phyloP scores from a whole-genome alignment of 768 basidiomycete genomes.

The Rhizopogon roseolus region DNA sequence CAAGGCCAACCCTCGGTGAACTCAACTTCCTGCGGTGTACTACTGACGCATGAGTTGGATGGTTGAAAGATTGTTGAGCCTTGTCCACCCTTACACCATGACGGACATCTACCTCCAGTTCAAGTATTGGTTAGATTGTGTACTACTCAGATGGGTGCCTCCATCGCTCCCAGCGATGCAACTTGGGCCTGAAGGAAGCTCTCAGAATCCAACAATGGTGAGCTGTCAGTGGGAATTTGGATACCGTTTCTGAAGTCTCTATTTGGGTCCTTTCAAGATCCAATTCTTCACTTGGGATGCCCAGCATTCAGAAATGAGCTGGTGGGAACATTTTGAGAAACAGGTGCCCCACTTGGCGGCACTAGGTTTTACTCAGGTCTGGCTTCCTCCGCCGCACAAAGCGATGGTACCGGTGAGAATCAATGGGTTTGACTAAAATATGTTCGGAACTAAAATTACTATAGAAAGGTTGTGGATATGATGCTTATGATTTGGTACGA shows the following conservation, averaged over 20 bases:
- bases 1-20: no score
- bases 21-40: no score
- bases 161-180: constrained; percentile 58
- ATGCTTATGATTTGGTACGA: constrained; percentile 79
- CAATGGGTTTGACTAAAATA: constrained; percentile 2
- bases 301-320: constrained; percentile 51
- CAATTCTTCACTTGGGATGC: constrained; percentile 88
- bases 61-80: not conserved
- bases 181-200: constrained; percentile 43
- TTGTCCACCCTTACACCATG: not conserved
- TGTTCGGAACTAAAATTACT: constrained; percentile 2
- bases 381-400: constrained; percentile 84
- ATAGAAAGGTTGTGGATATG: constrained; percentile 74
- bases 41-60: no score
- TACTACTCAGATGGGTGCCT: constrained; percentile 13
- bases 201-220: constrained; percentile 68
- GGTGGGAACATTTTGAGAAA: constrained; percentile 75
- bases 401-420: constrained; percentile 52
- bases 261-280: constrained; percentile 33
- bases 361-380: constrained; percentile 75
- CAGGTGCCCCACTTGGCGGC: constrained; percentile 60
- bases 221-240: constrained; percentile 8
- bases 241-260: not conserved
- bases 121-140: constrained; percentile 17
- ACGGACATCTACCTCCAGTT: constrained; percentile 4